Evolutionary conservation across 208 protist species (phyloP), one percentile per base, ranked within the genome.

Genomic region (Phytomonas sp.): DNA sequence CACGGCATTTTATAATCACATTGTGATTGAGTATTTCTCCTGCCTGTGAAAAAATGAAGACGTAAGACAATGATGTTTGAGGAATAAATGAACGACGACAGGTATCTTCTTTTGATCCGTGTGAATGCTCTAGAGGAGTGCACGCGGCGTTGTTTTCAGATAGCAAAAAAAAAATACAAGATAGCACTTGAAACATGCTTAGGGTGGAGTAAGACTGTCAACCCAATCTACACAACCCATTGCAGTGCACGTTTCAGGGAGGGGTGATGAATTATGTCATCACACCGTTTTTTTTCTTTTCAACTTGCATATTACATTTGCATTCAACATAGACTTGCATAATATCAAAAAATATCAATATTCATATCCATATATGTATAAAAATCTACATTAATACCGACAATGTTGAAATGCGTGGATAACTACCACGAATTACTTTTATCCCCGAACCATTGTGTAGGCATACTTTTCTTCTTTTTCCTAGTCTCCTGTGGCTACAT

Each of bases 121-220:
- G 36, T 40, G 36, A 9, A 13, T n/a, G n/a, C n/a, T n/a, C 15
- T 17, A 66, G 26, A 8, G 33, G 37, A 67, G 7, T 60, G 33
- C 9, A 36, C 9, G 29, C 29, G 4, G 4, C 9, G 32, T 62
- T 62, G 9, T 62, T 62, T 62, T 9, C 4, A 65, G 43, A 66
- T 28, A 70, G 34, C 32, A 66, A 70, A 65, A 70, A 70, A 70
- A 65, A 65, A 9, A 34, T 33, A 68, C n/a, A 32, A 9, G 43
- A 66, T 60, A 7, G 60, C 4, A 26, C 20, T n/a, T 2, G 67
- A 70, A 70, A 28, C 4, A 70, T 62, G 20, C 8, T 28, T 28
- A 70, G 9, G 66, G 67, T n/a, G 67, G 67, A 26, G 6, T 15
- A 4, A 56, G 33, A 4, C 9, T 60, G 28, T 62, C 6, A 4